These are phyloP conservation scores for Phoenix roebelenii DNA, from an alignment of 176 grass and related monocot genomes.

Conservation along the genomic window DNA sequence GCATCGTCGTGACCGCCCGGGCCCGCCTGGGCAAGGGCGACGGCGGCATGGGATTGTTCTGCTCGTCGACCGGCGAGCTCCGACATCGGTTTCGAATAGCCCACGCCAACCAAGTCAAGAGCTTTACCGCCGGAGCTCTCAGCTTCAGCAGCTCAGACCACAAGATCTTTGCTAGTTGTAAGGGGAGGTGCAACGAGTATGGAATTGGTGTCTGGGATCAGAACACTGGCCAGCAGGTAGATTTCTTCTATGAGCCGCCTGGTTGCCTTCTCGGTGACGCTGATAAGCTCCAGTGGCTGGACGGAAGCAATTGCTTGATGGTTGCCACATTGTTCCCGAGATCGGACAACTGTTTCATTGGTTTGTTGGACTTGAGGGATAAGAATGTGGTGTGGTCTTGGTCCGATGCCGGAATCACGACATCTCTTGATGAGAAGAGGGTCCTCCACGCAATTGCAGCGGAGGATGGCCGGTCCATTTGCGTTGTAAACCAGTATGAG, in stretches of 20 bases:
- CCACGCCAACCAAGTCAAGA: conserved; percentile 45
- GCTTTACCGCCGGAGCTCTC: conserved; percentile 81
- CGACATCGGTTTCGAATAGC: conserved; percentile 57
- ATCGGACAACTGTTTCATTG: conserved; percentile 83
- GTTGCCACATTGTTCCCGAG: conserved; percentile 83
- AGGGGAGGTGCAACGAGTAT: conserved; percentile 86
- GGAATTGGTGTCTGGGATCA: conserved; percentile 83
- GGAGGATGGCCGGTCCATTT: conserved; percentile 68
- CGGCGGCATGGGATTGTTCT: conserved; percentile 82
- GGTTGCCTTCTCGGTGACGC: conserved; percentile 69
- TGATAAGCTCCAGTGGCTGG: conserved; percentile 91
- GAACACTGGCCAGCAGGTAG: conserved; percentile 55
- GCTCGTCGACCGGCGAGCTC: conserved; percentile 49
- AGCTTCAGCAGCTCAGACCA: conserved; percentile 27
- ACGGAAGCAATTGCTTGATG: conserved; percentile 48
- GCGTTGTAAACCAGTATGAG: conserved; percentile 94
- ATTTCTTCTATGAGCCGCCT: conserved; percentile 85
- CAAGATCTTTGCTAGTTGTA: conserved; percentile 78
- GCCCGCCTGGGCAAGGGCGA: conserved; percentile 53
- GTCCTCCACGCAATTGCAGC: conserved; percentile 87
- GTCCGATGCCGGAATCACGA: conserved; percentile 64
- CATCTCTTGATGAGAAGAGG: conserved; percentile 77
- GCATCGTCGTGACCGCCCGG: conserved; percentile 57
- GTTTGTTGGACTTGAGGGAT: conserved; percentile 67
- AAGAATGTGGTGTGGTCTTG: conserved; percentile 70